phyloP scores from a whole-genome alignment of 352 stramenopile species.

The Lagenidium sp. region DNA sequence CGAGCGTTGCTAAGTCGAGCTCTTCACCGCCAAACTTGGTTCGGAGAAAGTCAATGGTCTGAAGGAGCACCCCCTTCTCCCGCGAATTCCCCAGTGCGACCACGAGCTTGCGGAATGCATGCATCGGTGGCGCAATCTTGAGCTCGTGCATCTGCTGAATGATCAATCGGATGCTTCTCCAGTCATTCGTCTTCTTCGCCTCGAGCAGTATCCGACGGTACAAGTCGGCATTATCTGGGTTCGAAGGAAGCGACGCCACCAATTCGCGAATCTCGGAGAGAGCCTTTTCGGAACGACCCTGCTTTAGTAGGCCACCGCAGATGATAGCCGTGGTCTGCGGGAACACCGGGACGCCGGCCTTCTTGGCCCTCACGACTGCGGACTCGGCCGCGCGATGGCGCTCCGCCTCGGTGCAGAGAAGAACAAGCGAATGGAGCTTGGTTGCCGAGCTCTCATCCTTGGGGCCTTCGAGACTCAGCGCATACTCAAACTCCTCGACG shows the following conservation, averaged over 20 bases:
- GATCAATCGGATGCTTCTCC: constrained; percentile 33
- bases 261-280: constrained; percentile 21
- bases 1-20: constrained; percentile 37
- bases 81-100: constrained; percentile 34
- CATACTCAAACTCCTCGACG: constrained; percentile 33
- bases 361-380: constrained; percentile 25
- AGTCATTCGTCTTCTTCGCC: constrained; percentile 54
- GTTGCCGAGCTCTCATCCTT: constrained; percentile 1
- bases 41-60: constrained; percentile 36
- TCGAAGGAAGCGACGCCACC: background rate
- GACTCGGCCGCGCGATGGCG: constrained; percentile 45
- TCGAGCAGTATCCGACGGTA: constrained; percentile 51
- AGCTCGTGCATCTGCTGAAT: constrained; percentile 63
- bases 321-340: constrained; percentile 38
- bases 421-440: constrained; percentile 24
- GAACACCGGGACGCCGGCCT: constrained; percentile 22
- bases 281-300: constrained; percentile 30
- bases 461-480: constrained; percentile 3
- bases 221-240: background rate
- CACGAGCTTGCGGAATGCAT: constrained; percentile 53
- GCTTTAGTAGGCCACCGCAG: constrained; percentile 35
- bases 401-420: constrained; percentile 28
- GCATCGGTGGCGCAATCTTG: constrained; percentile 30
- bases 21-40: constrained; percentile 23
- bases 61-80: constrained; percentile 32